Conservation (phyloP, 176 grass and related monocot species). For the Typha latifolia region DNA sequence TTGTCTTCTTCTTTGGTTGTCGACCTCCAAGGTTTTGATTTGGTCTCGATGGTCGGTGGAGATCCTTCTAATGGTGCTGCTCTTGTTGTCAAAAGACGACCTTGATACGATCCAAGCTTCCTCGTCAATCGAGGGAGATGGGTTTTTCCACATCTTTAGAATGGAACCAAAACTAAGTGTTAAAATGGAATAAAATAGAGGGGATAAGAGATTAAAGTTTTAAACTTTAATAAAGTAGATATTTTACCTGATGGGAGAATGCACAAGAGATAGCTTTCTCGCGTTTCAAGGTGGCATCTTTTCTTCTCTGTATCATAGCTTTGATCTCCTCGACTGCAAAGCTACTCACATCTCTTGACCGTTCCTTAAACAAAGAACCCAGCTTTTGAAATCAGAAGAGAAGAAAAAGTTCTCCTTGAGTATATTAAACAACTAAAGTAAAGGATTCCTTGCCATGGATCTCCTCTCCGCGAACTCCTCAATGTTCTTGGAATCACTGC, state of each 20-base stretch:
- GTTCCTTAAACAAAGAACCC: slow-evolving; percentile 21
- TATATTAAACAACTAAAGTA: background rate
- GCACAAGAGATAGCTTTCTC: slow-evolving; percentile 81
- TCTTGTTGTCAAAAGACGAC: slow-evolving; percentile 68
- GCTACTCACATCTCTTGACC: slow-evolving; percentile 76
- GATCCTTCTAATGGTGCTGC: slow-evolving; percentile 40
- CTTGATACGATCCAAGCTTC: slow-evolving; percentile 80
- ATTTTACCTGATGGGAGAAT: slow-evolving; percentile 72
- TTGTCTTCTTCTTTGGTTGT: slow-evolving; percentile 12
- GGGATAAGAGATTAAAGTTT: background rate
- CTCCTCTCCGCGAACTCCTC: slow-evolving; percentile 68
- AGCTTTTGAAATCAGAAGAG: background rate
- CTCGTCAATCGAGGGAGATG: slow-evolving; percentile 39
- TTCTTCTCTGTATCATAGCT: slow-evolving; percentile 63
- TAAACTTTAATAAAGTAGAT: background rate
- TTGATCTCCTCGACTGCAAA: slow-evolving; percentile 90
- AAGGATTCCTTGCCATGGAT: slow-evolving; percentile 38
- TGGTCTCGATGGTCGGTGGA: slow-evolving; percentile 59
- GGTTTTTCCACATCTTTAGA: slow-evolving; percentile 63
- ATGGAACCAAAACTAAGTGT: background rate
- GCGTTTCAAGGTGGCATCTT: slow-evolving; percentile 79
- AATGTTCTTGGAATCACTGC: slow-evolving; percentile 57
- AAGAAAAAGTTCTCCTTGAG: background rate
- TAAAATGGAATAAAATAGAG: background rate
- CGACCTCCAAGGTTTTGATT: slow-evolving; percentile 75